Evolutionary conservation across 2,329 filamentous ascomycete genomes (phyloP), one percentile per base, ranked within the genome.

Genomic region (Colletotrichum navitas): DNA sequence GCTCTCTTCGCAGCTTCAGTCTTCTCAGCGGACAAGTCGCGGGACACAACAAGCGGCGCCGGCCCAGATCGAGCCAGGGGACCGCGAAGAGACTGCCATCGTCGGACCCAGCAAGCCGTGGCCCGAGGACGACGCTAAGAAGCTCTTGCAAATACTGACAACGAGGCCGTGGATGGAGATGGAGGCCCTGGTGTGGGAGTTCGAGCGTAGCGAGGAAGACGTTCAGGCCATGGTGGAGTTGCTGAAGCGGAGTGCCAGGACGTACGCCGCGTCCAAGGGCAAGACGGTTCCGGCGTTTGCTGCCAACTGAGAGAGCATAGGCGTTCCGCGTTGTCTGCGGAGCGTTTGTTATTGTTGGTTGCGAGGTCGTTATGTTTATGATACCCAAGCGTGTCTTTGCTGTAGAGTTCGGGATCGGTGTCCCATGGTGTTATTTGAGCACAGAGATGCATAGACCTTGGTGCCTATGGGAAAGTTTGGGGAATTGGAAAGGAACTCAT

Each of bases 211-310:
- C 41, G 45, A 60, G 24, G 47, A 56, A 16, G 70, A 72, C 5
- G 61, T 72, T 10, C 62, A 39, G 32, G 41, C 54, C 7, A 66
- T 52, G 67, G 61, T 62, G 41, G 58, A 55, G 16, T 10, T 60
- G 55, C 55, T 72, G 32, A 72, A 71, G 62, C 47, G 56, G 43
- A 58, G 54, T 41, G 66, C 66, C 60, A 55, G 70, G 36, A 47
- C 34, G 29, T 34, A 39, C 29, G 67, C 67, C 18, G 45, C 54
- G 24, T 47, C 26, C 12, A 65, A n/a, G 41, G 45, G 54, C 55
- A 60, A 36, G 29, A 16, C 45, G 47, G 34, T 65, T 16, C 70
- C 66, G 36, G 60, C 47, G 61, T 72, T 72, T 32, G 70, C 70
- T 18, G 45, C 24, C 3, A 34, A 24, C n/a, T 71, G 29, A 45